Evolutionary conservation across 306 rosid genomes (phyloP).

Genomic region (Carpinus viminea): DNA sequence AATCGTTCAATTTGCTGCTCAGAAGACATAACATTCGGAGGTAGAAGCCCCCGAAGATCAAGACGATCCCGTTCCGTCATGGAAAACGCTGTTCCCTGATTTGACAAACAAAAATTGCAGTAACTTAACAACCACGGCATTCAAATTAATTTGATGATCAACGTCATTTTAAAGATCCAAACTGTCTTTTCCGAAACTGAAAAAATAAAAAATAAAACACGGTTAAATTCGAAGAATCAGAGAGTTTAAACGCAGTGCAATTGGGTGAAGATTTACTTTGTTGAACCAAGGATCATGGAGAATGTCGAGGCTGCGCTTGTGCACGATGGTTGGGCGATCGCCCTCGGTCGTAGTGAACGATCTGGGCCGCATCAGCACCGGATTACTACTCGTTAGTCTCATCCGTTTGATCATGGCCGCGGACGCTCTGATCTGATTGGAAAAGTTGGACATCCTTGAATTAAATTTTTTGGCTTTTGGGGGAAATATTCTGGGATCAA

Average conservation of each 20-base stretch:
- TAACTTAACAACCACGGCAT: background rate
- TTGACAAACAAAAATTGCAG: constrained; percentile 1
- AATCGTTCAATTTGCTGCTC: constrained; percentile 89
- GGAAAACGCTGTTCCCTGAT: constrained; percentile 93
- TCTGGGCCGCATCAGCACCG: constrained; percentile 42
- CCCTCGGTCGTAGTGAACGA: constrained; percentile 76
- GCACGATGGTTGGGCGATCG: constrained; percentile 81
- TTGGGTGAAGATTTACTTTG: constrained; percentile 39
- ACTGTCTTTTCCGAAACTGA: too few species aligned
- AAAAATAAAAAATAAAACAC: background rate
- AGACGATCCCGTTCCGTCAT: constrained; percentile 97
- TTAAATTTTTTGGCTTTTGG: background rate
- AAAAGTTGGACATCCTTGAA: constrained; percentile 46
- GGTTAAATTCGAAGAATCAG: background rate
- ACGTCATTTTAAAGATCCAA: too few species aligned
- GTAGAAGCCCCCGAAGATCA: constrained; percentile 97
- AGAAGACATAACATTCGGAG: constrained; percentile 93
- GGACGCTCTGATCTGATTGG: constrained; percentile 56
- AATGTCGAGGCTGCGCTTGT: constrained; percentile 93
- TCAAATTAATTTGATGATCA: background rate
- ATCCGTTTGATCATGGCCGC: constrained; percentile 52
- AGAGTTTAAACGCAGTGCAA: background rate
- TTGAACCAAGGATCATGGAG: constrained; percentile 99
- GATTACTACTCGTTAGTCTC: constrained; percentile 31
- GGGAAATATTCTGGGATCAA: background rate